These are phyloP conservation scores for Singerocomus inundabilis DNA, from an alignment of 1,284 basidiomycete species.

Conservation along the genomic window DNA sequence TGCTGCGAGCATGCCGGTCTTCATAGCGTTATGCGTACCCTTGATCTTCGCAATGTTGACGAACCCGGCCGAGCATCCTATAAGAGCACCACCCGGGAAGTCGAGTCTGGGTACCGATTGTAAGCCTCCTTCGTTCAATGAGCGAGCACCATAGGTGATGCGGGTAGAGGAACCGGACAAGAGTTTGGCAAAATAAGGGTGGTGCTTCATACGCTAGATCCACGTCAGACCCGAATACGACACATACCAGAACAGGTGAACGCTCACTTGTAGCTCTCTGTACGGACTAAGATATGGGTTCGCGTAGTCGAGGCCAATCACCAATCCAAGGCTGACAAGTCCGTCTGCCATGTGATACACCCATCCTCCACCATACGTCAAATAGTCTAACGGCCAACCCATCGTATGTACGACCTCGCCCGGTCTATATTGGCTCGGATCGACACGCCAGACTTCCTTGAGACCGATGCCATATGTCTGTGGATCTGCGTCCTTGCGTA, in stretches of 20 bases:
- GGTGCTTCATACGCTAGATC: slow-evolving; percentile 90
- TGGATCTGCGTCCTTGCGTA: slow-evolving; percentile 78
- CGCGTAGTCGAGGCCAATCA: slow-evolving; percentile 91
- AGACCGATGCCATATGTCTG: slow-evolving; percentile 97
- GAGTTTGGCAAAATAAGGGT: slow-evolving; percentile 85
- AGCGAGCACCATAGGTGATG: slow-evolving; percentile 89
- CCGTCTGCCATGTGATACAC: slow-evolving; percentile 96
- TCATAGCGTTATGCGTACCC: slow-evolving; percentile 99
- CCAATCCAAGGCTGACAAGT: slow-evolving; percentile 88
- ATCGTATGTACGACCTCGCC: slow-evolving; percentile 93
- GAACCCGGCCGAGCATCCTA: slow-evolving; percentile 96
- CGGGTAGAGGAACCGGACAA: slow-evolving; percentile 74
- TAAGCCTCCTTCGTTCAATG: slow-evolving; percentile 92
- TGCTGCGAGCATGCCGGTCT: slow-evolving; percentile 95
- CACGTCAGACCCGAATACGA: slow-evolving; percentile 3
- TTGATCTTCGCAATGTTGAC: slow-evolving; percentile 99
- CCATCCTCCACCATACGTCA: slow-evolving; percentile 94
- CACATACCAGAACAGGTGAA: background rate
- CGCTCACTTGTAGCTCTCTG: slow-evolving; percentile 82
- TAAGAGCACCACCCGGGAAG: slow-evolving; percentile 94
- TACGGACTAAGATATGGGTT: slow-evolving; percentile 96
- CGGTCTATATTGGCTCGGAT: slow-evolving; percentile 71
- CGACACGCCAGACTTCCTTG: slow-evolving; percentile 97
- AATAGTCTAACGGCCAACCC: slow-evolving; percentile 86
- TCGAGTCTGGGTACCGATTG: slow-evolving; percentile 91